Conservation (phyloP, 306 rosid genomes). For the Vigna hirtella region DNA sequence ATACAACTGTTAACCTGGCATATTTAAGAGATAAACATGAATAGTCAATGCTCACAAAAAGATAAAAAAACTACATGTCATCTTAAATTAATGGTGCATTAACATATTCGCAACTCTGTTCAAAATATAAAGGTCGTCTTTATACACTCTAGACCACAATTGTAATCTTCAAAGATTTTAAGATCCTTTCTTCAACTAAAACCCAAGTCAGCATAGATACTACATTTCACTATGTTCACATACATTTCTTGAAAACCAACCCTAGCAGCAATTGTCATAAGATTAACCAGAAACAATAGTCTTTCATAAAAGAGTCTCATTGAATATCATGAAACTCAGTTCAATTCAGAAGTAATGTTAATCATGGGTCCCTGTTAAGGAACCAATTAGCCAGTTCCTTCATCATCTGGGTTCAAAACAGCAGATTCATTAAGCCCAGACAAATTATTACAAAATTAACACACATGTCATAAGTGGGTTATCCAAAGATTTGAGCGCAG, state of each 20-base stretch:
- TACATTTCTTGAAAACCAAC: conserved; percentile 9
- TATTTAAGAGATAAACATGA: conserved; percentile 9
- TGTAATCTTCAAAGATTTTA: conserved; percentile 7
- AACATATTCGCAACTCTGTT: conserved; percentile 15
- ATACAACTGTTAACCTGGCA: not conserved
- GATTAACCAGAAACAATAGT: conserved; percentile 34
- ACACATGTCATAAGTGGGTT: conserved; percentile 42
- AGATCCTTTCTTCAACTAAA: conserved; percentile 14
- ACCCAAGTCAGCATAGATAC: conserved; percentile 37
- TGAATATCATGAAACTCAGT: conserved; percentile 27
- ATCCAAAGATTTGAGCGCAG: conserved; percentile 37
- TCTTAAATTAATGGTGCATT: not conserved
- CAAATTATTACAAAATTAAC: conserved; percentile 45
- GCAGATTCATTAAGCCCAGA: conserved; percentile 43
- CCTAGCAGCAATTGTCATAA: conserved; percentile 30
- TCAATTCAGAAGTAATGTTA: conserved; percentile 39
- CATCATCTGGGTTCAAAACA: conserved; percentile 46
- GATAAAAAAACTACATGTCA: not conserved
- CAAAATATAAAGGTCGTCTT: conserved; percentile 8
- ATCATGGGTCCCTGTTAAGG: conserved; percentile 42
- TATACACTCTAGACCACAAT: not conserved
- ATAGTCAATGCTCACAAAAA: conserved; percentile 8
- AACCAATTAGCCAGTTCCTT: conserved; percentile 38
- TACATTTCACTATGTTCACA: conserved; percentile 34
- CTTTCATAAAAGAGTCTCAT: conserved; percentile 33